These are phyloP conservation scores for Trametes punicea DNA, from an alignment of 768 basidiomycete genomes.

Conservation along the genomic window DNA sequence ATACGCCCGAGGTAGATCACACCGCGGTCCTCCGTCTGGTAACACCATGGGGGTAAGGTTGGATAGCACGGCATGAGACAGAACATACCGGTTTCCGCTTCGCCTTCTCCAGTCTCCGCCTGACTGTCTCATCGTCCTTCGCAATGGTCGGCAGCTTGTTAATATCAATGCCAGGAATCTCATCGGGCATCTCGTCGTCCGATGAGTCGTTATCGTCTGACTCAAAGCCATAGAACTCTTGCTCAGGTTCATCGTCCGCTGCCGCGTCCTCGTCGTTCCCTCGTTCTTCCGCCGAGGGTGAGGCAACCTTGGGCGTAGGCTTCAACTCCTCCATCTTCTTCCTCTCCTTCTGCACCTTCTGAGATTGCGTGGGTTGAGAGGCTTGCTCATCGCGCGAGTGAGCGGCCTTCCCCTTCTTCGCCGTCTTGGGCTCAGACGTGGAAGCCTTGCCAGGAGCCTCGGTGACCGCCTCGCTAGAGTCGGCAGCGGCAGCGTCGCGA, in stretches of 20 bases:
- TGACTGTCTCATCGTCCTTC: constrained; percentile 82
- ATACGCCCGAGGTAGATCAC: constrained; percentile 88
- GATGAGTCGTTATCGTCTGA: constrained; percentile 72
- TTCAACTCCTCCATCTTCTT: constrained; percentile 15
- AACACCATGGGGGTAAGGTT: neutral
- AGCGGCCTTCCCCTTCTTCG: constrained; percentile 11
- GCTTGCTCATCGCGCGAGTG: neutral
- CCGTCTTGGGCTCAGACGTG: neutral
- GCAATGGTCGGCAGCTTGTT: constrained; percentile 78
- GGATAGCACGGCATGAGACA: no score
- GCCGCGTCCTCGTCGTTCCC: constrained; percentile 6
- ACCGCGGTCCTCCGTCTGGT: constrained; percentile 65
- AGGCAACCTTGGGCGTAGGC: constrained; percentile 4
- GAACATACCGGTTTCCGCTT: constrained; percentile 61
- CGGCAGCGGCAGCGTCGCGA: neutral
- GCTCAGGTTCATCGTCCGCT: constrained; percentile 29
- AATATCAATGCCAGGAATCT: constrained; percentile 58
- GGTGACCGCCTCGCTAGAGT: no score
- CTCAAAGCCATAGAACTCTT: constrained; percentile 69
- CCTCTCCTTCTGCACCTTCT: neutral
- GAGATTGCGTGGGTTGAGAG: neutral
- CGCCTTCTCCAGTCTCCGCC: constrained; percentile 50
- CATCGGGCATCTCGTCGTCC: constrained; percentile 68
- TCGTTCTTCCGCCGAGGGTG: constrained; percentile 10
- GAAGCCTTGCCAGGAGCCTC: neutral